A percentile compares a stretch with the other conserved stretches of the same genome.
phyloP scores from a whole-genome alignment of 805 yeast genomes.

The Yarrowia keelungensis region DNA sequence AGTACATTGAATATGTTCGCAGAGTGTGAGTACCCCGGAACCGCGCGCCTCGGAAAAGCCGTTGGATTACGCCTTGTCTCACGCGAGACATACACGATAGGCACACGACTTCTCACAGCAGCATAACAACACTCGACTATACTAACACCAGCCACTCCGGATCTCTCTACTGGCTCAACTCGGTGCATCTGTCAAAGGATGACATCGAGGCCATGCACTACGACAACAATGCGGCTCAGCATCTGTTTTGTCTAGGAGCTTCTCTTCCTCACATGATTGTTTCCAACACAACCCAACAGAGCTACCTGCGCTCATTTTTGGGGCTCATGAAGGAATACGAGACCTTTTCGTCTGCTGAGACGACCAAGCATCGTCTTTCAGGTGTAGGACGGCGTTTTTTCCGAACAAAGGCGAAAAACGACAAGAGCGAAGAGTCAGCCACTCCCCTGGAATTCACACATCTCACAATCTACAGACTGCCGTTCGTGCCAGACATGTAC shows the following conservation, averaged over 20 bases:
- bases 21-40: constrained; percentile 42
- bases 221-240: constrained; percentile 40
- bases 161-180: constrained; percentile 43
- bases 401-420: constrained; percentile 42
- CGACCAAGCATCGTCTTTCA: constrained; percentile 41
- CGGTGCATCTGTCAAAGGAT: constrained; percentile 40
- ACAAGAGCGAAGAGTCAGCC: constrained; percentile 31
- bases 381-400: constrained; percentile 44
- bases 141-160: constrained; percentile 41
- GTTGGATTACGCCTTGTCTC: neutral
- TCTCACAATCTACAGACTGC: constrained; percentile 44
- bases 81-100: constrained; percentile 28
- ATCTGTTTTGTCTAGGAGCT: constrained; percentile 44
- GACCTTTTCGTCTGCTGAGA: constrained; percentile 39
- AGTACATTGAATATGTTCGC: constrained; percentile 42
- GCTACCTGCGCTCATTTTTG: constrained; percentile 41
- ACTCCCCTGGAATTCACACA: constrained; percentile 41
- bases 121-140: neutral
- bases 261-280: constrained; percentile 41
- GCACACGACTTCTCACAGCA: constrained; percentile 5
- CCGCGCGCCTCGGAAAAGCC: neutral
- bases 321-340: constrained; percentile 44
- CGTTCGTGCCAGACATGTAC: constrained; percentile 46
- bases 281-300: constrained; percentile 39
- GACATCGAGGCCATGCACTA: constrained; percentile 41